Conservation (phyloP, 192 early-diverging fungal genomes). For the Entomortierella chlamydospora region DNA sequence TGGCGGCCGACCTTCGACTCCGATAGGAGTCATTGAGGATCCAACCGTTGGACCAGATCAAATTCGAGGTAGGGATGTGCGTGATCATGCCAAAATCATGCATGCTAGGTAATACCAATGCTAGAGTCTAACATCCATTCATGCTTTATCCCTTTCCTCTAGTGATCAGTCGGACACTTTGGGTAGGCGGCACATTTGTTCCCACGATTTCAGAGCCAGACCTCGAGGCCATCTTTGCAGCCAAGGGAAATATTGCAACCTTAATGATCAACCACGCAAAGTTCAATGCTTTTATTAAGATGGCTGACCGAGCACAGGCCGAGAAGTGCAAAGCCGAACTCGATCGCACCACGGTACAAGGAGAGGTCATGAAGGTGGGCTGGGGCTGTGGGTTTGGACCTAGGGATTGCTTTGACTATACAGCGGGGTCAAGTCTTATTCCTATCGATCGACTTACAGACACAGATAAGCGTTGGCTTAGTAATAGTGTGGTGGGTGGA, state of each 20-base stretch:
- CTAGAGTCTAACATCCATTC: too few species aligned
- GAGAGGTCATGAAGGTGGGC: constrained; percentile 54
- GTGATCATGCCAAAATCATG: too few species aligned
- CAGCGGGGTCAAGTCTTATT: constrained; percentile 49
- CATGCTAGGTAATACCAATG: too few species aligned
- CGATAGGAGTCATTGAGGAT: constrained; percentile 26
- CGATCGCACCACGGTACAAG: constrained; percentile 27
- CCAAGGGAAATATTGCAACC: constrained; percentile 46
- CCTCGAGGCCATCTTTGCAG: constrained; percentile 50
- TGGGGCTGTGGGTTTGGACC: constrained; percentile 62
- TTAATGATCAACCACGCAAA: constrained; percentile 58
- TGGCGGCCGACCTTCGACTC: background rate
- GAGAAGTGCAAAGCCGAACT: constrained; percentile 42
- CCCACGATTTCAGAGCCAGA: constrained; percentile 38
- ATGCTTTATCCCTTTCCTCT: too few species aligned
- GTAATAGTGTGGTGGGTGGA: constrained; percentile 49
- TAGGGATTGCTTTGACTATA: constrained; percentile 58
- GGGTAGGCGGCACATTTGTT: constrained; percentile 53
- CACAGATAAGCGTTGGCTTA: constrained; percentile 54
- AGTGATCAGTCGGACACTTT: constrained; percentile 59
- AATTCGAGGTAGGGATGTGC: constrained; percentile 36
- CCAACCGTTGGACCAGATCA: constrained; percentile 22
- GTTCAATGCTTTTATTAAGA: constrained; percentile 60
- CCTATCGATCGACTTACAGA: constrained; percentile 55
- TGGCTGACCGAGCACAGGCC: constrained; percentile 49